Percentiles rank a stretch among this genome's conserved stretches.
Conservation (phyloP, 164 flowering plant species). For the Nymphaea colorata region DNA sequence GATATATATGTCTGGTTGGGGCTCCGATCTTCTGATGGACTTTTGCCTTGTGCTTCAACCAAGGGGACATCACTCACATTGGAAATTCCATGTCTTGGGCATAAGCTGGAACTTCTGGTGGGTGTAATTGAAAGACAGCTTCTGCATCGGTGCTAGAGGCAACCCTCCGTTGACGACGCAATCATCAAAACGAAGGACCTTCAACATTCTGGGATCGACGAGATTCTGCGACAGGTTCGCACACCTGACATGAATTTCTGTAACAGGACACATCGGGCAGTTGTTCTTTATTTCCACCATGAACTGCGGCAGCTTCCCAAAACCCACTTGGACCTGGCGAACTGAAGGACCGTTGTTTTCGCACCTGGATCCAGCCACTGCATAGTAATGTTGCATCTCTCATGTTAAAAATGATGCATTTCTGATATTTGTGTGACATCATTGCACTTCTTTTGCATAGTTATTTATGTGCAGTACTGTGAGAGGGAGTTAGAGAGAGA, state of each 20-base stretch:
- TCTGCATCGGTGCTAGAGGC: slow-evolving; percentile 35
- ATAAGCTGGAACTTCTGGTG: slow-evolving; percentile 23
- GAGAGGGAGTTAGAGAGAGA: slow-evolving; percentile 1
- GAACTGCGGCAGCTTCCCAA: slow-evolving; percentile 23
- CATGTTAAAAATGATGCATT: too few relatives aligned
- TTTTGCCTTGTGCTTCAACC: too few relatives aligned
- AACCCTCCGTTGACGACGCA: slow-evolving; percentile 37
- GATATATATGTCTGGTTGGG: too few relatives aligned
- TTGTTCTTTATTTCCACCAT: slow-evolving; percentile 26
- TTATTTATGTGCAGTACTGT: background rate
- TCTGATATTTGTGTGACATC: background rate
- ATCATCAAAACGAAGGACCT: slow-evolving; percentile 23
- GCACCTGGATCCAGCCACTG: slow-evolving; percentile 27
- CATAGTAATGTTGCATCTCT: slow-evolving; percentile 1
- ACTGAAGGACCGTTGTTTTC: slow-evolving; percentile 20
- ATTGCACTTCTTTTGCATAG: background rate
- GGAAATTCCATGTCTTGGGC: slow-evolving; percentile 26
- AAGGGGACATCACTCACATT: slow-evolving; percentile 24
- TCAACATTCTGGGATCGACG: slow-evolving; percentile 30
- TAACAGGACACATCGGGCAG: slow-evolving; percentile 47
- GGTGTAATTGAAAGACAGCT: slow-evolving; percentile 30
- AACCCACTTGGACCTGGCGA: slow-evolving; percentile 29
- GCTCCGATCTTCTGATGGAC: too few relatives aligned
- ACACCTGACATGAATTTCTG: slow-evolving; percentile 34
- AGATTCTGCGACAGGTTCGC: slow-evolving; percentile 31